Evolutionary conservation across 75 land plant species (phyloP).

Genomic region (Selaginella moellendorffii): DNA sequence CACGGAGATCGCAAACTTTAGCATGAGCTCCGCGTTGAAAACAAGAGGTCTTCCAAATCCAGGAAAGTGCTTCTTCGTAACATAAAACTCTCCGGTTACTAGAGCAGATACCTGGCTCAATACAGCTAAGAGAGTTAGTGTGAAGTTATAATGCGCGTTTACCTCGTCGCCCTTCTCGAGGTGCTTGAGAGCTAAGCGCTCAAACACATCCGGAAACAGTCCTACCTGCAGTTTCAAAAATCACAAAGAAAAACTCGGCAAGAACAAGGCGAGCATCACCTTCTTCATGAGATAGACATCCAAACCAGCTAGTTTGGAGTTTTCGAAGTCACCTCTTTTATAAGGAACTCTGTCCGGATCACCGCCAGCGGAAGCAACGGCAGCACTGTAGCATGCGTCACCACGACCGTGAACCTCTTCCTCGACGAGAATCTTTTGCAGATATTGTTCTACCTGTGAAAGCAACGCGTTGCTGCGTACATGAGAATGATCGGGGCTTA

Average conservation of each 20-base stretch:
- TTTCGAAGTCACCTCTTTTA: constrained; percentile 45
- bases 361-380: constrained; percentile 30
- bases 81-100: constrained; percentile 78
- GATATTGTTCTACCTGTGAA: constrained; percentile 77
- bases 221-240: constrained; percentile 45
- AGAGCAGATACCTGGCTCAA: constrained; percentile 57
- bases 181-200: constrained; percentile 51
- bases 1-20: too few species aligned
- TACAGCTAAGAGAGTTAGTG: too few species aligned
- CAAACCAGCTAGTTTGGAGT: constrained; percentile 38
- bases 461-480: too few species aligned
- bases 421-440: constrained; percentile 73
- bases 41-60: constrained; percentile 90
- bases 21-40: constrained; percentile 69
- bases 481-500: too few species aligned
- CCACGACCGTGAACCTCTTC: constrained; percentile 39
- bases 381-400: neutral
- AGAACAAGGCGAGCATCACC: constrained; percentile 20
- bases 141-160: neutral
- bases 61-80: constrained; percentile 67
- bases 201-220: constrained; percentile 82
- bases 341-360: constrained; percentile 42
- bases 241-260: neutral
- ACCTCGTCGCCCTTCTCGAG: constrained; percentile 28
- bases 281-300: constrained; percentile 76